phyloP scores from a whole-genome alignment of 441 rosid species.

The Populus trichocarpa region DNA sequence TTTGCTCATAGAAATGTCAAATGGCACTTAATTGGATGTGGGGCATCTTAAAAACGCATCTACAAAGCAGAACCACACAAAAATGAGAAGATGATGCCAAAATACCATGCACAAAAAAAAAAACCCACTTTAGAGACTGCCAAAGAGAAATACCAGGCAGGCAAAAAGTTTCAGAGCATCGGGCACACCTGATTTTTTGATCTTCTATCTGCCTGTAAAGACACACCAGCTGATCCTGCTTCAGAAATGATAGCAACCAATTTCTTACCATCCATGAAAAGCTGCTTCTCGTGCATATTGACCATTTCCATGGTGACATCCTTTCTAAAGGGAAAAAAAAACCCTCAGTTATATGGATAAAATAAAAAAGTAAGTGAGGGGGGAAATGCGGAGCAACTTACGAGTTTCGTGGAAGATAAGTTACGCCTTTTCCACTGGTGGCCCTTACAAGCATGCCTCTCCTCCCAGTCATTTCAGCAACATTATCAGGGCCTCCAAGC shows the following conservation, averaged over 20 bases:
- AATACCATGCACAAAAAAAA: too few species aligned
- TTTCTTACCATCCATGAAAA: constrained; percentile 97
- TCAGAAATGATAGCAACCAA: constrained; percentile 94
- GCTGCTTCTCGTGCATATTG: constrained; percentile 98
- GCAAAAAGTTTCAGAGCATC: too few species aligned
- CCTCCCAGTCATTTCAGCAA: constrained; percentile 98
- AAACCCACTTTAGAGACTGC: too few species aligned
- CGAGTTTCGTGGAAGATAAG: constrained; percentile 98
- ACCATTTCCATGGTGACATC: constrained; percentile 99
- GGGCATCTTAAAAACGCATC: too few species aligned
- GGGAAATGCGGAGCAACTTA: constrained; percentile 37
- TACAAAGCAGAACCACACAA: too few species aligned
- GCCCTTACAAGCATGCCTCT: constrained; percentile 99
- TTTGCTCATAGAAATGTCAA: too few species aligned
- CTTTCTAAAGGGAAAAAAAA: constrained; percentile 51
- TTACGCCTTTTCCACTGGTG: constrained; percentile 92
- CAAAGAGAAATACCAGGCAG: too few species aligned
- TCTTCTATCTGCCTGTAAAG: constrained; percentile 99
- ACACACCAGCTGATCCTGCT: constrained; percentile 99
- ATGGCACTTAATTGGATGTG: too few species aligned
- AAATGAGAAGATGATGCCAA: too few species aligned
- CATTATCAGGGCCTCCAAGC: constrained; percentile 99
- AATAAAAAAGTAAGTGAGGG: constrained; percentile 9
- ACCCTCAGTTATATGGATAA: constrained; percentile 21
- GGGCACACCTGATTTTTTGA: constrained; percentile 72